A percentile compares a stretch with the other conserved stretches of the same genome.
phyloP scores from a whole-genome alignment of 2,329 filamentous ascomycete species.

The Trichoderma sp. region DNA sequence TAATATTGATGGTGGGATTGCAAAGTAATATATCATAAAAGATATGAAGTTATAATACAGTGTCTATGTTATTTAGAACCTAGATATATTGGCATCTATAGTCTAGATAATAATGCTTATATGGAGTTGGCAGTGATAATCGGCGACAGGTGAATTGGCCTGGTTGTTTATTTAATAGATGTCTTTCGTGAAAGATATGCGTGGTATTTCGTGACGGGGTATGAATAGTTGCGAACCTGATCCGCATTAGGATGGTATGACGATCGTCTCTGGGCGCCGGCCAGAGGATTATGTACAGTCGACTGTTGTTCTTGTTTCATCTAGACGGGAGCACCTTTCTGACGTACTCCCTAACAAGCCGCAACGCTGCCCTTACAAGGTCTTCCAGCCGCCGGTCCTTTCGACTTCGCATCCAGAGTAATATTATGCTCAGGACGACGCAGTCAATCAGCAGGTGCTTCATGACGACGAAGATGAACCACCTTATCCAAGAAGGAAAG shows the following conservation, averaged over 20 bases:
- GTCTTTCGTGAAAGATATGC: neutral
- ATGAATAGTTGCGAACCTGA: neutral
- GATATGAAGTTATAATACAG: too few species aligned
- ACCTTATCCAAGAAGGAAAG: conserved; percentile 66
- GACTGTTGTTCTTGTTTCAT: conserved; percentile 33
- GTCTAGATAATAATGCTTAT: neutral
- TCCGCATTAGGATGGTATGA: neutral
- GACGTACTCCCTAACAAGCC: conserved; percentile 55
- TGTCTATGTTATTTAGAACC: neutral
- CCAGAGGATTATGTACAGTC: neutral
- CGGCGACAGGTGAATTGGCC: neutral
- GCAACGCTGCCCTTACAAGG: conserved; percentile 63
- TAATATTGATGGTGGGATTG: neutral
- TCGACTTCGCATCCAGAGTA: conserved; percentile 69
- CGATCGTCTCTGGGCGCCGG: neutral
- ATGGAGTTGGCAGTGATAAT: neutral
- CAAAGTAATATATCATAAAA: neutral
- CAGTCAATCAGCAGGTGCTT: conserved; percentile 75
- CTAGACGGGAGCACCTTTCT: conserved; percentile 57
- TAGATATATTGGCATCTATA: conserved; percentile 5
- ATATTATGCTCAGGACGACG: conserved; percentile 59
- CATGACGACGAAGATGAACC: conserved; percentile 64
- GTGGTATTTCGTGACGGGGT: conserved; percentile 6
- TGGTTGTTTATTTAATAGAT: neutral
- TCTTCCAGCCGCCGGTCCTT: conserved; percentile 72